Percentiles rank a stretch among this genome's conserved stretches.
Evolutionary conservation across 1,284 basidiomycete species (phyloP).

Genomic region (Thecaphora thlaspeos): DNA sequence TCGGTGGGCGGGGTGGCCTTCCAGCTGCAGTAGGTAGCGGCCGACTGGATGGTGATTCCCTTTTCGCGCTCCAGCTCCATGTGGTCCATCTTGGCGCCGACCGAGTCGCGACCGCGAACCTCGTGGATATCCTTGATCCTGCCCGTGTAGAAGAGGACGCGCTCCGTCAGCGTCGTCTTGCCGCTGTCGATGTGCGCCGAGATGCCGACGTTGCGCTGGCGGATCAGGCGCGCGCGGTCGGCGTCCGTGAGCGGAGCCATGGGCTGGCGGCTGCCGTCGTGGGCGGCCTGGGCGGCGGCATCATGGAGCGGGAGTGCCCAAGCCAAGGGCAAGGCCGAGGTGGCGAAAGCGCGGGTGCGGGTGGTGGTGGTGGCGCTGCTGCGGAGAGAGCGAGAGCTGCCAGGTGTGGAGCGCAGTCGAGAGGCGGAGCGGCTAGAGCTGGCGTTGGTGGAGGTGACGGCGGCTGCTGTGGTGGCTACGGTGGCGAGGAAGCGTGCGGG

Average conservation of each 20-base stretch:
- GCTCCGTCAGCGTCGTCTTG: constrained; percentile 98
- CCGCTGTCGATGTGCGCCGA: constrained; percentile 73
- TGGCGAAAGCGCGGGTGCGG: too few relatives aligned
- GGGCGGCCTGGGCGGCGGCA: constrained; percentile 22
- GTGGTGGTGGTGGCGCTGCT: too few relatives aligned
- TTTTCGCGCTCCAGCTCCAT: constrained; percentile 99
- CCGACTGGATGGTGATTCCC: constrained; percentile 98
- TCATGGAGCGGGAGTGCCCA: constrained; percentile 20
- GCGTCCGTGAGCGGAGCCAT: constrained; percentile 35
- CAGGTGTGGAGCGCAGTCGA: too few relatives aligned
- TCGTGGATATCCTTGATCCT: constrained; percentile 95
- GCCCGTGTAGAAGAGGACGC: constrained; percentile 94
- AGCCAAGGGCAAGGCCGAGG: too few relatives aligned
- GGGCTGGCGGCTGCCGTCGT: constrained; percentile 13
- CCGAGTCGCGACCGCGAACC: constrained; percentile 88
- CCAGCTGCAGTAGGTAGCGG: constrained; percentile 98
- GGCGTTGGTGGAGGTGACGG: too few relatives aligned
- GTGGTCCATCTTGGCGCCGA: constrained; percentile 99
- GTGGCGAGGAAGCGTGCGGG: too few relatives aligned
- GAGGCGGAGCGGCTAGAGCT: too few relatives aligned
- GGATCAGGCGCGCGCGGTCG: constrained; percentile 54
- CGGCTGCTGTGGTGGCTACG: too few relatives aligned
- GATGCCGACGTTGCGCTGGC: constrained; percentile 61
- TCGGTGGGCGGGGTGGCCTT: constrained; percentile 64
- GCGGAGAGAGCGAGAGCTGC: too few relatives aligned